Conservation (phyloP, 768 basidiomycete genomes). For the Phylloporus sp. region DNA sequence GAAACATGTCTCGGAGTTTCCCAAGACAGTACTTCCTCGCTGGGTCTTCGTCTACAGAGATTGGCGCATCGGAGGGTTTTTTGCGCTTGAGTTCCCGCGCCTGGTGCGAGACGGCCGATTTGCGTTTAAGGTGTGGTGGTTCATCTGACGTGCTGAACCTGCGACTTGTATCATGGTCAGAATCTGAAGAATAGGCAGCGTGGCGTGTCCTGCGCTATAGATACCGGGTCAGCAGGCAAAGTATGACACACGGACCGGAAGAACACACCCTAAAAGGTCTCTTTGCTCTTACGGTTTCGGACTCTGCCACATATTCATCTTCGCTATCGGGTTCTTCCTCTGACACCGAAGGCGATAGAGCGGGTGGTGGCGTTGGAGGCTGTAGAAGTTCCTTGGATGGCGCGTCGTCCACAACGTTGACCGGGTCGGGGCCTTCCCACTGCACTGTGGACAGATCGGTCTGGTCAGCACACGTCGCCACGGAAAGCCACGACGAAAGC, state of each 20-base stretch:
- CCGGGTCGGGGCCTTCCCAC: slow-evolving; percentile 65
- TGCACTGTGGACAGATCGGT: slow-evolving; percentile 46
- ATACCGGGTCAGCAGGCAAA: slow-evolving; percentile 13
- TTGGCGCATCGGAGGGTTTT: slow-evolving; percentile 39
- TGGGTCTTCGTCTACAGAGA: slow-evolving; percentile 57
- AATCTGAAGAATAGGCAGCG: slow-evolving; percentile 39
- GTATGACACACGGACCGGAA: slow-evolving; percentile 4
- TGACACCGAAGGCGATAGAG: slow-evolving; percentile 40
- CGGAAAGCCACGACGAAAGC: slow-evolving; percentile 13
- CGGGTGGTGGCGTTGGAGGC: slow-evolving; percentile 29
- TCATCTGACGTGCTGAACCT: slow-evolving; percentile 16
- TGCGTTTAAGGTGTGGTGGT: slow-evolving; percentile 49
- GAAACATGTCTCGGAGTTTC: slow-evolving; percentile 70
- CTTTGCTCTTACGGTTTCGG: slow-evolving; percentile 31
- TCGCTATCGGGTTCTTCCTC: slow-evolving; percentile 53
- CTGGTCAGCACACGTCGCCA: slow-evolving; percentile 26
- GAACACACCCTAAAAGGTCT: slow-evolving; percentile 43
- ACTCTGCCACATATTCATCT: slow-evolving; percentile 67
- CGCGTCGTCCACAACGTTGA: slow-evolving; percentile 19
- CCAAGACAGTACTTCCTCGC: slow-evolving; percentile 75
- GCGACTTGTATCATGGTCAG: slow-evolving; percentile 37
- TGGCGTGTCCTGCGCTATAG: slow-evolving; percentile 44
- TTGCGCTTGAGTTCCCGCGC: slow-evolving; percentile 46
- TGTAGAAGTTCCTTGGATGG: slow-evolving; percentile 15
- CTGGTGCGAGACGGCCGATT: slow-evolving; percentile 37